Percentiles rank a stretch among this genome's conserved stretches.
phyloP scores from a whole-genome alignment of 1,284 basidiomycete species.

The Coniferiporia weirii region DNA sequence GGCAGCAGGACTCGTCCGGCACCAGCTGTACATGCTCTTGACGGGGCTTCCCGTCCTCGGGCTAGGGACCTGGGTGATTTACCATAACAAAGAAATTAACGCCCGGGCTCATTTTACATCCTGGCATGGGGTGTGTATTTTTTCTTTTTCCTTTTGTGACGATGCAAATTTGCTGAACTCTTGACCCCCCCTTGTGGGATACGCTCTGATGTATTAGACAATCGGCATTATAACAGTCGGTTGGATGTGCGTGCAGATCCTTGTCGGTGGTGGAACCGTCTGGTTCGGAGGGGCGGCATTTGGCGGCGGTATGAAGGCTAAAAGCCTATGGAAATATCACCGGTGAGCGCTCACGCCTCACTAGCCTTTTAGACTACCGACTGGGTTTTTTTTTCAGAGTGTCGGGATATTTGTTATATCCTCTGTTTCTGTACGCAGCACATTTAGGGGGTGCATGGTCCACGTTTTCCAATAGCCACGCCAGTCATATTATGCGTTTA shows the following conservation, averaged over 20 bases:
- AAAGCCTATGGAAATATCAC: slow-evolving; percentile 72
- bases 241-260: slow-evolving; percentile 52
- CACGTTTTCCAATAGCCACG: slow-evolving; percentile 41
- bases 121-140: slow-evolving; percentile 61
- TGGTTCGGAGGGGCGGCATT: slow-evolving; percentile 61
- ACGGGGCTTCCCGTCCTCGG: slow-evolving; percentile 50
- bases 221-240: slow-evolving; percentile 50
- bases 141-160: not conserved
- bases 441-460: slow-evolving; percentile 66
- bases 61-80: slow-evolving; percentile 49
- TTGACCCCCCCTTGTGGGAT: too few relatives aligned
- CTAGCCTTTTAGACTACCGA: slow-evolving; percentile 1
- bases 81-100: slow-evolving; percentile 47
- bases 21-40: slow-evolving; percentile 53
- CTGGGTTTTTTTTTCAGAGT: slow-evolving; percentile 32
- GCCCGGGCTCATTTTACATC: slow-evolving; percentile 49
- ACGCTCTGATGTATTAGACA: slow-evolving; percentile 30
- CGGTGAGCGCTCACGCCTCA: slow-evolving; percentile 35
- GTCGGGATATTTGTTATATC: slow-evolving; percentile 61
- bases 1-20: slow-evolving; percentile 55
- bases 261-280: slow-evolving; percentile 60
- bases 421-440: slow-evolving; percentile 48
- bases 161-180: too few relatives aligned
- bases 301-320: slow-evolving; percentile 62
- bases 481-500: slow-evolving; percentile 36